phyloP scores from a whole-genome alignment of 208 protist genomes.

The Leptomonas pyrrhocoris region DNA sequence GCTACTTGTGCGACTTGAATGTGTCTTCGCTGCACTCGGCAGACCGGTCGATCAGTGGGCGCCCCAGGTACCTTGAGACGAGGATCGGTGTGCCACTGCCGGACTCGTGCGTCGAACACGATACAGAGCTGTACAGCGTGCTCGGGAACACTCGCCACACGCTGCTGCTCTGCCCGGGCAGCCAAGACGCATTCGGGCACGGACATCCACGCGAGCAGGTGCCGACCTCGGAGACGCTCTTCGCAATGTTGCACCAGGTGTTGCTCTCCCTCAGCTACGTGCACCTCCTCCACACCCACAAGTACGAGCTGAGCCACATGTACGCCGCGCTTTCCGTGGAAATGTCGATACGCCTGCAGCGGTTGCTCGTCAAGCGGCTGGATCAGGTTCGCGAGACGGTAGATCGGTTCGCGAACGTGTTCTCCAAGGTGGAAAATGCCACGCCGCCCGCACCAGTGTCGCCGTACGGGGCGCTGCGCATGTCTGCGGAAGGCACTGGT shows the following conservation, averaged over 20 bases:
- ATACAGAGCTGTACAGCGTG: conserved; percentile 30
- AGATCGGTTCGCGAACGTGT: neutral
- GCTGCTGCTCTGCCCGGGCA: conserved; percentile 23
- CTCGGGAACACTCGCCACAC: conserved; percentile 19
- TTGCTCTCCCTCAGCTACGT: conserved; percentile 66
- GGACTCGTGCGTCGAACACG: conserved; percentile 52
- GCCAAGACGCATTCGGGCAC: neutral
- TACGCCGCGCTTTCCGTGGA: conserved; percentile 69
- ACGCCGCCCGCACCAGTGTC: neutral
- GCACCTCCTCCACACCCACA: conserved; percentile 52
- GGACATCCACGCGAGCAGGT: conserved; percentile 3
- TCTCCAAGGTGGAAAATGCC: neutral
- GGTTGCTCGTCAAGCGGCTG: conserved; percentile 16
- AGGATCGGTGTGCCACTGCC: conserved; percentile 16
- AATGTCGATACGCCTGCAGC: conserved; percentile 31
- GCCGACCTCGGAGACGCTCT: conserved; percentile 33
- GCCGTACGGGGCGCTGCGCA: neutral
- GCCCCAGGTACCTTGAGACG: neutral
- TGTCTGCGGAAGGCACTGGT: neutral
- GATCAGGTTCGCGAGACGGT: neutral
- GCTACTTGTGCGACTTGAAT: conserved; percentile 79
- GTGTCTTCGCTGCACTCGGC: neutral
- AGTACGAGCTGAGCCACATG: conserved; percentile 54
- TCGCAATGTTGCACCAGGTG: conserved; percentile 32
- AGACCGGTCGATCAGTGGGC: neutral